A percentile compares a stretch with the other conserved stretches of the same genome.
Evolutionary conservation across 768 basidiomycete genomes (phyloP).

Genomic region (Chalciporus sphaerocephalus): DNA sequence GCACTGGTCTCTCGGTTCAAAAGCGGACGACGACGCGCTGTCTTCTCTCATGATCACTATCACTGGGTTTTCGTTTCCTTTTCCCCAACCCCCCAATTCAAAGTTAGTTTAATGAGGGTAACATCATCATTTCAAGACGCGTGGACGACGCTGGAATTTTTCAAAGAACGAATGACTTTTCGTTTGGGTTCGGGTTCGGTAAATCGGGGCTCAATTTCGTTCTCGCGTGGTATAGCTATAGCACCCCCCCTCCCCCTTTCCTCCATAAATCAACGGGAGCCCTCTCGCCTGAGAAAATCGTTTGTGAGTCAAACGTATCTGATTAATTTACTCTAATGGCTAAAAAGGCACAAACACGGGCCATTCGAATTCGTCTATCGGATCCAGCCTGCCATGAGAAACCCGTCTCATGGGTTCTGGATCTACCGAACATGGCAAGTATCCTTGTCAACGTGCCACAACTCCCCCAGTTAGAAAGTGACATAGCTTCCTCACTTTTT

Average conservation of each 20-base stretch:
- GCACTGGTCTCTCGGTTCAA: not conserved
- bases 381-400: constrained; percentile 23
- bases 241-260: too few species aligned
- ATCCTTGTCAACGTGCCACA: constrained; percentile 12
- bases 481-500: not conserved
- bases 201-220: not conserved
- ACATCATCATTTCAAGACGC: not conserved
- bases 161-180: not conserved
- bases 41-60: not conserved
- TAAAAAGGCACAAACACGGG: constrained; percentile 5
- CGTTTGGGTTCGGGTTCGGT: constrained; percentile 1
- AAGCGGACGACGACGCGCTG: not conserved
- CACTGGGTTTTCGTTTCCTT: too few species aligned
- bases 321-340: constrained; percentile 9
- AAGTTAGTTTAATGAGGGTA: not conserved
- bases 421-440: constrained; percentile 11
- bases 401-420: constrained; percentile 13
- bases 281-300: constrained; percentile 13
- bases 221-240: constrained; percentile 4
- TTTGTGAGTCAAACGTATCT: not conserved
- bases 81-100: not conserved
- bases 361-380: constrained; percentile 6
- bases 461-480: constrained; percentile 2
- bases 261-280: constrained; percentile 2
- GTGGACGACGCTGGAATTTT: not conserved